These are phyloP conservation scores for Penicillium soppii DNA, from an alignment of 495 filamentous ascomycete species.

Conservation along the genomic window DNA sequence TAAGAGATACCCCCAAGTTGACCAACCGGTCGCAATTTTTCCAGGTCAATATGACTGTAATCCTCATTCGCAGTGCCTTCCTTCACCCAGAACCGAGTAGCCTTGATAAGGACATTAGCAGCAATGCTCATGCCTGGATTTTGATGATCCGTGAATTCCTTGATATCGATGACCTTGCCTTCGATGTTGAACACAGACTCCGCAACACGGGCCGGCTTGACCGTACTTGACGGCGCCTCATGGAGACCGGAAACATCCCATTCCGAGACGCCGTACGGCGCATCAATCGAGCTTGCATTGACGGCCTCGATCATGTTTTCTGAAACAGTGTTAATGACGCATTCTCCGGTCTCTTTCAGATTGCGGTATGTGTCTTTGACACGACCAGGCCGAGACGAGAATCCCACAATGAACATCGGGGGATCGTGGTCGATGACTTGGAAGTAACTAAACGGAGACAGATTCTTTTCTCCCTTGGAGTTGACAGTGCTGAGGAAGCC, in stretches of 20 bases:
- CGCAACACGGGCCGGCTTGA: conserved; percentile 62
- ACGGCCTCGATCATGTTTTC: conserved; percentile 84
- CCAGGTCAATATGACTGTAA: conserved; percentile 67
- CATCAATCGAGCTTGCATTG: conserved; percentile 70
- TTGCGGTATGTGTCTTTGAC: conserved; percentile 75
- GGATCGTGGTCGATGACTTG: conserved; percentile 80
- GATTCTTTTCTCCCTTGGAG: conserved; percentile 60
- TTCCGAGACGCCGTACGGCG: conserved; percentile 73
- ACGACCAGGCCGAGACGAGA: conserved; percentile 51
- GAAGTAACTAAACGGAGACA: conserved; percentile 82
- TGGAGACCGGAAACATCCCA: conserved; percentile 76
- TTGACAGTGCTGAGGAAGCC: conserved; percentile 55
- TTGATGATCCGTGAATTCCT: conserved; percentile 66
- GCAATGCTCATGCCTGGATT: conserved; percentile 65
- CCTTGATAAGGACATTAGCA: conserved; percentile 75
- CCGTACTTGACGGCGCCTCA: conserved; percentile 55
- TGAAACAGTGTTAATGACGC: conserved; percentile 76
- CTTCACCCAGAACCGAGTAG: conserved; percentile 76
- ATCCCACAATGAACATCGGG: conserved; percentile 78
- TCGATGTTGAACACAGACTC: conserved; percentile 82
- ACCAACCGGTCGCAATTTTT: conserved; percentile 63
- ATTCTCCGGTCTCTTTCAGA: conserved; percentile 63
- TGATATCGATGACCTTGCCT: conserved; percentile 65
- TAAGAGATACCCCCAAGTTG: conserved; percentile 83
- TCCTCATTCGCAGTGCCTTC: conserved; percentile 78